A percentile compares a stretch with the other conserved stretches of the same genome.
Evolutionary conservation across 257 asterid species (phyloP).

Genomic region (Solanum chaucha): DNA sequence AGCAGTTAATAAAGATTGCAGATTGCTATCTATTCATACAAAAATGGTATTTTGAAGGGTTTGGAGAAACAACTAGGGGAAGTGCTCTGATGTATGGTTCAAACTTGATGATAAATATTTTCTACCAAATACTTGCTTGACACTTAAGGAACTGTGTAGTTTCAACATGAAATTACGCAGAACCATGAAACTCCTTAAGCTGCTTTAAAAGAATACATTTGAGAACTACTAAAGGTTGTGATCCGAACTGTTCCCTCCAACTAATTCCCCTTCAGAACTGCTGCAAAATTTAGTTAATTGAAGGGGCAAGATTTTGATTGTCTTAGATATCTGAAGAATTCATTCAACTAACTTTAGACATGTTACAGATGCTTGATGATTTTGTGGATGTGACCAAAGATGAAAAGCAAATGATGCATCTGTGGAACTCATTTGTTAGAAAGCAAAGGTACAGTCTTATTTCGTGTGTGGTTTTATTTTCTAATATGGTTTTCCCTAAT

Average conservation of each 20-base stretch:
- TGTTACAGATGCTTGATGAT: conserved; percentile 93
- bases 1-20: neutral
- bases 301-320: neutral
- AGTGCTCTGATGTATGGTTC: neutral
- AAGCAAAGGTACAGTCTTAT: conserved; percentile 64
- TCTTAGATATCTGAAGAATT: neutral
- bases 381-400: conserved; percentile 93
- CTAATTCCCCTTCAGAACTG: neutral
- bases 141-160: neutral
- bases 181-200: neutral
- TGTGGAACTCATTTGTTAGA: conserved; percentile 96
- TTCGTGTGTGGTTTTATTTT: neutral
- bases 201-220: neutral
- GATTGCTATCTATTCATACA: neutral
- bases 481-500: neutral
- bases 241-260: neutral
- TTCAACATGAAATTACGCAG: neutral
- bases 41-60: neutral
- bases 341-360: neutral
- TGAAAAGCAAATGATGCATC: conserved; percentile 95
- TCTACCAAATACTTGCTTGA: neutral
- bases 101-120: neutral
- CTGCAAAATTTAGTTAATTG: neutral
- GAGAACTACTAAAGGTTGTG: neutral
- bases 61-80: neutral